A percentile compares a stretch with the other conserved stretches of the same genome.
phyloP scores from a whole-genome alignment of 108 stramenopile genomes.

The Cyclotella kingstonii region DNA sequence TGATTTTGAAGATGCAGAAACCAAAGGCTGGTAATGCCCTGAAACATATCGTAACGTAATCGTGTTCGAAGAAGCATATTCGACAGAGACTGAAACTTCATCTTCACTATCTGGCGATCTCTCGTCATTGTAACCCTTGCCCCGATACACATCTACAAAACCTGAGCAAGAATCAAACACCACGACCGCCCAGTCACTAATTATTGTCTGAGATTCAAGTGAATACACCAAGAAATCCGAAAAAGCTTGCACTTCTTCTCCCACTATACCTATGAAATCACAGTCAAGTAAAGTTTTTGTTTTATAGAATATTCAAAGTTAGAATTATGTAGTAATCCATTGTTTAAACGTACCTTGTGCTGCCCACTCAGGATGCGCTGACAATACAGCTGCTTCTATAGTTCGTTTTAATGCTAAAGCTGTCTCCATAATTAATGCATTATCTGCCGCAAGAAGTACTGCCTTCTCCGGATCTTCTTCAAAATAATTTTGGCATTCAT shows the following conservation, averaged over 20 bases:
- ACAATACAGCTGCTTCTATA: slow-evolving; percentile 61
- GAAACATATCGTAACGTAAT: slow-evolving; percentile 53
- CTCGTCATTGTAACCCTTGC: slow-evolving; percentile 46
- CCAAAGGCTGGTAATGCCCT: slow-evolving; percentile 59
- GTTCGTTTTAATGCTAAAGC: slow-evolving; percentile 53
- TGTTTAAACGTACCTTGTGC: slow-evolving; percentile 22
- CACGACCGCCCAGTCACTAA: slow-evolving; percentile 62
- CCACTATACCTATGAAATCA: slow-evolving; percentile 42
- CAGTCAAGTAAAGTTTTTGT: background rate
- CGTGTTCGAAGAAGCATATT: slow-evolving; percentile 45
- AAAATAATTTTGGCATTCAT: background rate
- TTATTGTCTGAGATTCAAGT: slow-evolving; percentile 47
- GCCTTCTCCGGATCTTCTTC: slow-evolving; percentile 10
- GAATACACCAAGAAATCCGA: slow-evolving; percentile 65
- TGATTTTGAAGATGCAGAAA: slow-evolving; percentile 12
- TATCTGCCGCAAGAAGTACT: slow-evolving; percentile 39
- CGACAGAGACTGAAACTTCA: background rate
- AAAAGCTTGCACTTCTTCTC: slow-evolving; percentile 62
- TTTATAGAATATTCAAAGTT: background rate
- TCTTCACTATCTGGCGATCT: background rate
- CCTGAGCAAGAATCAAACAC: slow-evolving; percentile 62
- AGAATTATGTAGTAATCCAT: background rate
- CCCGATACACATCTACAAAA: slow-evolving; percentile 58
- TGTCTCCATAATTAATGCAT: slow-evolving; percentile 40
- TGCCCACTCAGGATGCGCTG: slow-evolving; percentile 66